Percentiles rank a stretch among this genome's conserved stretches.
Conservation (phyloP, 106 monocot species). For the Apostasia ramifera region DNA sequence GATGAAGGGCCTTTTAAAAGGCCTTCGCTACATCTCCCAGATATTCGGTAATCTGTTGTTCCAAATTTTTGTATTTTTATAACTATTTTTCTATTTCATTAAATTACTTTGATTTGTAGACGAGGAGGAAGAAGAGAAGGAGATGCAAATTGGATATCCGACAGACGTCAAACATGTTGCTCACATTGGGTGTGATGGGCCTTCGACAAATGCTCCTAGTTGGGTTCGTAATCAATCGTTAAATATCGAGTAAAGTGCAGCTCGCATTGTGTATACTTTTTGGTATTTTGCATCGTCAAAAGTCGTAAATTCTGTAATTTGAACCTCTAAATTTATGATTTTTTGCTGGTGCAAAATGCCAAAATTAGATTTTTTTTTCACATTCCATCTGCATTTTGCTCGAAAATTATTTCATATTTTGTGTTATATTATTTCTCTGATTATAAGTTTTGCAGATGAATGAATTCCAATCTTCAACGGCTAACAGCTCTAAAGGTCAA, state of each 20-base stretch:
- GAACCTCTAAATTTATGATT: too few relatives aligned
- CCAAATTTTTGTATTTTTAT: neutral
- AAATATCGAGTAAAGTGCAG: too few relatives aligned
- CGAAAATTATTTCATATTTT: too few relatives aligned
- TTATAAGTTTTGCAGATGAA: constrained; percentile 20
- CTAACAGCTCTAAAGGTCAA: too few relatives aligned
- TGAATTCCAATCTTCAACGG: constrained; percentile 14
- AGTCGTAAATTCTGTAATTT: too few relatives aligned
- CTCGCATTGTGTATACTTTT: too few relatives aligned
- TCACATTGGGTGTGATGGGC: constrained; percentile 27
- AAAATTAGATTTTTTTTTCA: too few relatives aligned
- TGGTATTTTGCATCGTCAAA: too few relatives aligned
- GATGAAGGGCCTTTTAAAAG: constrained; percentile 70
- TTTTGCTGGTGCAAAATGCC: too few relatives aligned
- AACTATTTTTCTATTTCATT: neutral
- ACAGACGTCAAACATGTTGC: constrained; percentile 32
- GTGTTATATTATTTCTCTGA: too few relatives aligned
- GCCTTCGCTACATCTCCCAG: constrained; percentile 58
- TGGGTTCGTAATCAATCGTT: constrained; percentile 3
- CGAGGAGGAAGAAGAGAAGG: constrained; percentile 14
- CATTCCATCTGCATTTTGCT: too few relatives aligned
- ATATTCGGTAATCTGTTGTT: constrained; percentile 50
- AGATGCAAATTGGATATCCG: constrained; percentile 24
- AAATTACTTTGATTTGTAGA: constrained; percentile 2
- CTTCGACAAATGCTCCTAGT: constrained; percentile 4